Percentiles rank a stretch among this genome's conserved stretches.
These are phyloP conservation scores for Boletus edulis DNA, from an alignment of 768 basidiomycete species.

Conservation along the genomic window DNA sequence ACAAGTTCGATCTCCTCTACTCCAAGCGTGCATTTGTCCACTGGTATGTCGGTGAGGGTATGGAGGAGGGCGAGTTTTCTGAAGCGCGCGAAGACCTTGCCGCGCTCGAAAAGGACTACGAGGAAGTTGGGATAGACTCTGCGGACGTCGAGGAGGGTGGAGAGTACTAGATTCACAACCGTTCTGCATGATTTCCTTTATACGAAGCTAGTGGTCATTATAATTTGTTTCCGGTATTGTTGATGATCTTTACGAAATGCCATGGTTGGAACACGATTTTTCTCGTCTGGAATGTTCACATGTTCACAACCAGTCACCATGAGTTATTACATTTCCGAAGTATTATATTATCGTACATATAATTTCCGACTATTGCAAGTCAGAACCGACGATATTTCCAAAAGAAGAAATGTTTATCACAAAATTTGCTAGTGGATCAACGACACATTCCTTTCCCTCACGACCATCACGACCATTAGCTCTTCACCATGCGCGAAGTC, in stretches of 20 bases:
- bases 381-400: slow-evolving; percentile 21
- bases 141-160: slow-evolving; percentile 50
- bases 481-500: slow-evolving; percentile 76
- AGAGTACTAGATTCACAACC: slow-evolving; percentile 37
- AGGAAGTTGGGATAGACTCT: slow-evolving; percentile 69
- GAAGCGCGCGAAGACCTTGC: slow-evolving; percentile 99
- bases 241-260: slow-evolving; percentile 37
- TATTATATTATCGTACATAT: no score
- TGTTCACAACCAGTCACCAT: no score
- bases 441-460: slow-evolving; percentile 7
- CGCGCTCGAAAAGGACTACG: slow-evolving; percentile 98
- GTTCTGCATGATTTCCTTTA: slow-evolving; percentile 20
- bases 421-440: slow-evolving; percentile 11
- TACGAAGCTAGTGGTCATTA: slow-evolving; percentile 28
- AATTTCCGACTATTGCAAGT: neutral
- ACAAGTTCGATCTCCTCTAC: slow-evolving; percentile 80
- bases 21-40: slow-evolving; percentile 58
- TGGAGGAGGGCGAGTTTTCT: slow-evolving; percentile 96
- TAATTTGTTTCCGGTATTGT: slow-evolving; percentile 27
- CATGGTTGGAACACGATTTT: neutral
- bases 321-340: no score
- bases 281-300: no score
- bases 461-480: slow-evolving; percentile 15
- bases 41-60: slow-evolving; percentile 75
- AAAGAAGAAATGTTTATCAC: slow-evolving; percentile 14